Evolutionary conservation across 345 rosid genomes (phyloP), one percentile per base, ranked within the genome.

Genomic region (Kernera saxatilis): DNA sequence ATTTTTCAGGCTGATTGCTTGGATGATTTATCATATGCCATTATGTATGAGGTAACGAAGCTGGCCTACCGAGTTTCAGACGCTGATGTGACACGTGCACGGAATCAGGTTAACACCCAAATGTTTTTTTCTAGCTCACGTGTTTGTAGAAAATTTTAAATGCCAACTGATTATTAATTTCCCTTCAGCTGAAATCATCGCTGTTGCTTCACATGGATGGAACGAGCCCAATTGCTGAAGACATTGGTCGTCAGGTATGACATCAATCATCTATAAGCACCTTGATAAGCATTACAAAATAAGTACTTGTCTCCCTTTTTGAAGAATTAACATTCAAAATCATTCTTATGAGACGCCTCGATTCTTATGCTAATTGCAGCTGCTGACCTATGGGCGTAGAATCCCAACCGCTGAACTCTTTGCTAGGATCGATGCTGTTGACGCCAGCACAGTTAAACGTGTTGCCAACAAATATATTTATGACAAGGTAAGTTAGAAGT

Each of bases 201-300:
- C 72, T 95, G 79, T 79, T 95, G 79, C 96, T 92, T 76, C 98
- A 88, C 84, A 82, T 90, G 30, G 99, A 95, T 82, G 99, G 99
- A 80, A 84, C 94, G 9, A 95, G 97, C 68, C 91, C 96, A 45
- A 77, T 92, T 35, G 99, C 99, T 41, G 98, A 92, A 77, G 97
- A 95, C 79, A 95, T 92, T 64, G 98, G 98, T 39, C 97, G 97
- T 52, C 99, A 95, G 98, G 99, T 95, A 81, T 56, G 44, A 55
- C 0, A n/a, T 37, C 33, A 51, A 60, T 68, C 36, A 43, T 67
- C 15, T 23, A 60, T 23, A 60, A 50, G 69, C 49, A 41, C 51
- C 69, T 41, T 51, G 26, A 63, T 62, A 6, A 10, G 17, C 49
- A 19, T 25, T 49, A 50, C 6, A 14, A 25, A 5, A 7, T 68